Evolutionary conservation across 805 yeast genomes (phyloP), one percentile per base, ranked within the genome.

Genomic region (Lachancea meyersii): DNA sequence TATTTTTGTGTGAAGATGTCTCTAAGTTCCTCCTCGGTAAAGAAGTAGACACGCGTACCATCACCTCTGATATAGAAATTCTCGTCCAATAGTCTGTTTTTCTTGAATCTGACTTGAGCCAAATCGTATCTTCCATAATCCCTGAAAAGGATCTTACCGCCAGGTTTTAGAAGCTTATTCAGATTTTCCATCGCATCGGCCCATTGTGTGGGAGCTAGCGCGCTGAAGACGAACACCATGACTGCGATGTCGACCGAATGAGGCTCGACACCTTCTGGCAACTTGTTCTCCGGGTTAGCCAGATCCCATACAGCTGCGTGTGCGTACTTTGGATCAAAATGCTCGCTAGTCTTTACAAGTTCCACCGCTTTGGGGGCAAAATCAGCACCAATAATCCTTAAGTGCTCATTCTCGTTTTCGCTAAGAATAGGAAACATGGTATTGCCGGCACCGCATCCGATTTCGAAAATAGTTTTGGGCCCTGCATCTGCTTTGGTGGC

Each of bases 361-460:
- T 91, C 88, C 14, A 93, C 93, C 0, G 98, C 98, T 48, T 82
- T 81, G 46, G 81, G 79, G 45, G 94, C 83, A 60, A 84, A 93
- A 64, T 93, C 98, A 38, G 88, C 93, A 2, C 95, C 98, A 42
- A 77, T 73, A 6, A 93, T 76, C 51, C 68, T 73, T 40, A 93
- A 67, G 21, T 79, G 65, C n/a, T 80, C 79, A 64, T 93, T 93
- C 60, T 85, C 72, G 61, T 93, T 93, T 53, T 83, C 88, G 43
- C 74, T 74, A 45, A 93, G 67, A 17, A 93, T 81, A 4, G 98
- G 98, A 62, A 83, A 93, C 70, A 93, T 76, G 0, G 98, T 93
- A 63, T 93, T 93, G 9, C 98, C 98, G 4, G 96, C 97, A 44
- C 98, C 98, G 67, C 98, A 93, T 3, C 98, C 98, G 36, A 93